Evolutionary conservation across 2,329 filamentous ascomycete genomes (phyloP).

Genomic region (Periconia digitata): DNA sequence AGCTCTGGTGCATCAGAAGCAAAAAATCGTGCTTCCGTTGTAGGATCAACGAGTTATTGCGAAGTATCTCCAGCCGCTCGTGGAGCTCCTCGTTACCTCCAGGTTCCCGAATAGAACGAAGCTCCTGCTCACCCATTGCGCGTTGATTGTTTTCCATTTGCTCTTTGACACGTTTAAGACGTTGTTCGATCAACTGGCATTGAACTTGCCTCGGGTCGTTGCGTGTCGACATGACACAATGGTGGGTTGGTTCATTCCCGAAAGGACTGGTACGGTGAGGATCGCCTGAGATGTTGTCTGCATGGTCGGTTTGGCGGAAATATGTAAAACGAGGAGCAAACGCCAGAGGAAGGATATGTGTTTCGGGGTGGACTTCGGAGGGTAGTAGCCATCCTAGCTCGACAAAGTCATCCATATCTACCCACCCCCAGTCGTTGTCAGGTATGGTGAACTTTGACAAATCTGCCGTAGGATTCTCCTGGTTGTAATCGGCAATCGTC

Average conservation of each 20-base stretch:
- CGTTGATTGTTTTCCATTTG: conserved; percentile 77
- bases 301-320: conserved; percentile 94
- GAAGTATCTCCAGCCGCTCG: conserved; percentile 57
- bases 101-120: conserved; percentile 59
- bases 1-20: conserved; percentile 57
- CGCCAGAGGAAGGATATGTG: conserved; percentile 88
- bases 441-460: conserved; percentile 92
- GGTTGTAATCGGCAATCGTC: conserved; percentile 57
- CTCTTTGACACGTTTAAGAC: conserved; percentile 73
- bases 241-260: conserved; percentile 88
- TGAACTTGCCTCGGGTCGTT: conserved; percentile 85
- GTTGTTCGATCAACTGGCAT: conserved; percentile 77
- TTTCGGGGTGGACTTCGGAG: conserved; percentile 85
- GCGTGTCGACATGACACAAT: conserved; percentile 81
- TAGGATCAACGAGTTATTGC: conserved; percentile 59
- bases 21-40: conserved; percentile 62
- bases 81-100: conserved; percentile 55
- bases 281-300: conserved; percentile 76
- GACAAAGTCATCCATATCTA: conserved; percentile 99
- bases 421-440: conserved; percentile 93
- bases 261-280: conserved; percentile 83
- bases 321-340: conserved; percentile 96
- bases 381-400: conserved; percentile 96
- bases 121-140: conserved; percentile 73
- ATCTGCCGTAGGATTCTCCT: conserved; percentile 55